phyloP scores from a whole-genome alignment of 495 filamentous ascomycete species.

The Mycothermus thermophilus region DNA sequence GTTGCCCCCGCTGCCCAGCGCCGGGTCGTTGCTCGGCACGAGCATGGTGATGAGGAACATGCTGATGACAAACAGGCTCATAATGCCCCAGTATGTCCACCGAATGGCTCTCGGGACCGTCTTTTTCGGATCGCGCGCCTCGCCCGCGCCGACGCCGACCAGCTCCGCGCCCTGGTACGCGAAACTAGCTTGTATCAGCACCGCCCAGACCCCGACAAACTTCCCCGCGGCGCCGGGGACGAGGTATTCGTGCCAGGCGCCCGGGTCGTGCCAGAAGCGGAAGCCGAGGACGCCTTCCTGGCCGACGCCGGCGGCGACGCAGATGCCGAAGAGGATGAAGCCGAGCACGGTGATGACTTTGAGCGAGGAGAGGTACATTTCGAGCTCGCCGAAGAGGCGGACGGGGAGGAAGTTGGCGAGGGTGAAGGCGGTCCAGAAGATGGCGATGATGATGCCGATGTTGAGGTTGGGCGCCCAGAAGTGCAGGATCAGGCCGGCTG shows the following conservation, averaged over 20 bases:
- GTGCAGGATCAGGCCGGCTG: conserved; percentile 58
- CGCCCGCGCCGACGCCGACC: conserved; percentile 53
- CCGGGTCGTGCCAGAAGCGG: conserved; percentile 55
- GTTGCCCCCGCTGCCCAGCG: conserved; percentile 35
- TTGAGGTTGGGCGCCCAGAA: conserved; percentile 49
- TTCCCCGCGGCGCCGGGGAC: conserved; percentile 28
- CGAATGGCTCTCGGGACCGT: conserved; percentile 37
- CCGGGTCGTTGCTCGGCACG: conserved; percentile 39
- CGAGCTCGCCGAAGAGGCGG: conserved; percentile 55
- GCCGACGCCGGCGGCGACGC: conserved; percentile 53
- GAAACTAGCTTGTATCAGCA: conserved; percentile 34
- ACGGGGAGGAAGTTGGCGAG: conserved; percentile 55
- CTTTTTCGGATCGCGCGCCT: conserved; percentile 48
- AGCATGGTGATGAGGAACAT: conserved; percentile 57
- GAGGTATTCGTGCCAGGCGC: conserved; percentile 48
- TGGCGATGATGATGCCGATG: conserved; percentile 57
- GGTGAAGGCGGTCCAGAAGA: conserved; percentile 60
- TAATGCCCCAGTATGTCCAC: conserved; percentile 46
- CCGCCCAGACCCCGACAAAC: conserved; percentile 33
- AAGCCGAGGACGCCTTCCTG: conserved; percentile 56
- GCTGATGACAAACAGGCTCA: conserved; percentile 51
- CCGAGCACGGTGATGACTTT: conserved; percentile 66
- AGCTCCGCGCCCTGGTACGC: conserved; percentile 44
- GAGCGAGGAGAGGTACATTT: conserved; percentile 59
- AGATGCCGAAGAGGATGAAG: conserved; percentile 50